Conservation (phyloP, 1,284 basidiomycete species). For the Cryptococcus sp. region DNA sequence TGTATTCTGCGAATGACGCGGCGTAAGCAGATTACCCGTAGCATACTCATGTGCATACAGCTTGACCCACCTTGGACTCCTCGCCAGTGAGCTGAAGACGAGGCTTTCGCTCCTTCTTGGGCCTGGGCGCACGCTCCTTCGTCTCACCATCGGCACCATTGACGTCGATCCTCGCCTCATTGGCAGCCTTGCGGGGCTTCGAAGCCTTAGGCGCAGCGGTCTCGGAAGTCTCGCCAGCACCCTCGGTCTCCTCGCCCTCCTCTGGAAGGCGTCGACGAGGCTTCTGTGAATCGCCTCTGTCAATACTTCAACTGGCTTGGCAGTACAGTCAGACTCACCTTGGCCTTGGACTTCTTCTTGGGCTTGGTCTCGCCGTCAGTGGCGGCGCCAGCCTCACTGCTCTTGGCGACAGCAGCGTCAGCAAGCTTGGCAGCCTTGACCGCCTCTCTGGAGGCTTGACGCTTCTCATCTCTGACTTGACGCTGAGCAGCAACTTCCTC, state of each 20-base stretch:
- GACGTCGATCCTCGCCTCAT: slow-evolving; percentile 49
- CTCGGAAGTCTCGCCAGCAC: slow-evolving; percentile 22
- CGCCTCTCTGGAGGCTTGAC: slow-evolving; percentile 32
- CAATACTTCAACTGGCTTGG: no score
- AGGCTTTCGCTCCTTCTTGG: slow-evolving; percentile 44
- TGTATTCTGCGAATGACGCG: slow-evolving; percentile 75
- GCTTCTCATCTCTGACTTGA: slow-evolving; percentile 46
- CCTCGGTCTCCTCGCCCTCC: slow-evolving; percentile 36
- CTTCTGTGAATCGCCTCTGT: slow-evolving; percentile 12
- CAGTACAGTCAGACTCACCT: slow-evolving; percentile 21
- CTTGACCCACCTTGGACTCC: slow-evolving; percentile 55
- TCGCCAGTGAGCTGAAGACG: slow-evolving; percentile 61
- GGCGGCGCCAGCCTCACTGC: slow-evolving; percentile 38
- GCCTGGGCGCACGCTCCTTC: slow-evolving; percentile 47
- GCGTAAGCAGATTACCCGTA: background rate
- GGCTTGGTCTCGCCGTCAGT: slow-evolving; percentile 25
- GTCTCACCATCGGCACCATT: slow-evolving; percentile 42
- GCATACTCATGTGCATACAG: background rate
- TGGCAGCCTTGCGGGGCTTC: slow-evolving; percentile 20
- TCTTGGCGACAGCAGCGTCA: slow-evolving; percentile 14
- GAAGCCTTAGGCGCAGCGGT: slow-evolving; percentile 33
- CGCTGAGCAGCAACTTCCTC: slow-evolving; percentile 70
- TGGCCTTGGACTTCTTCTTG: slow-evolving; percentile 44
- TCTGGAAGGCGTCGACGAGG: slow-evolving; percentile 48
- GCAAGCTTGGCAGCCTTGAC: slow-evolving; percentile 31